A percentile compares a stretch with the other conserved stretches of the same genome.
These are phyloP conservation scores for Metschnikowia hibisci DNA, from an alignment of 805 yeast genomes.

Conservation along the genomic window DNA sequence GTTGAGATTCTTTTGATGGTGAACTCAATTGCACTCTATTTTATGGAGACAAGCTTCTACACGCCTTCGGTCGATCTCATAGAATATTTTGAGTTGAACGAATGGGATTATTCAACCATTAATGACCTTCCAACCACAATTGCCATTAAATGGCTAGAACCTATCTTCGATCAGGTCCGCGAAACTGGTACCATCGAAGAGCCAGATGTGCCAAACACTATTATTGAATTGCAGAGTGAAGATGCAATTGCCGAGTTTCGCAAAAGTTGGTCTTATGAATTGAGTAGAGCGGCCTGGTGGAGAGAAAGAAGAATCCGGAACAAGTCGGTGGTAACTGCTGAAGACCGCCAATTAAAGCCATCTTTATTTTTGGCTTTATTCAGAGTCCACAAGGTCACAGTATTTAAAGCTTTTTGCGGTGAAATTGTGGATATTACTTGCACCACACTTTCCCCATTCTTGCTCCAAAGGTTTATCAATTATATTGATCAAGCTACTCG, in stretches of 20 bases:
- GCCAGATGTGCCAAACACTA: slow-evolving; percentile 16
- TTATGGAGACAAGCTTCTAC: slow-evolving; percentile 20
- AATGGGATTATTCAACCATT: slow-evolving; percentile 23
- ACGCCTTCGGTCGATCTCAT: slow-evolving; percentile 20
- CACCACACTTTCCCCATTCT: slow-evolving; percentile 26
- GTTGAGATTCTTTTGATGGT: slow-evolving; percentile 13
- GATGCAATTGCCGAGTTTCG: slow-evolving; percentile 16
- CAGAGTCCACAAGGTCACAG: slow-evolving; percentile 11
- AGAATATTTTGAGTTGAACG: slow-evolving; percentile 22
- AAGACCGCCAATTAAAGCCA: slow-evolving; percentile 17
- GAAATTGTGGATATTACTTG: slow-evolving; percentile 23
- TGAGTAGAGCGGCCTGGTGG: slow-evolving; percentile 18
- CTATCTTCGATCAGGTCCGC: slow-evolving; percentile 24
- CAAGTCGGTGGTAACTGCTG: slow-evolving; percentile 8
- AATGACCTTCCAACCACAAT: slow-evolving; percentile 22
- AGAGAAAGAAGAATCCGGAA: slow-evolving; percentile 14
- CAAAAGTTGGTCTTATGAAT: slow-evolving; percentile 18
- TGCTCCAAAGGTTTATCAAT: slow-evolving; percentile 27
- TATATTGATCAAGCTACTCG: slow-evolving; percentile 20
- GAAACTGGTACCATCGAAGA: slow-evolving; percentile 20
- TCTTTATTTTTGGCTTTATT: slow-evolving; percentile 20
- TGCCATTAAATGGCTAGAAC: slow-evolving; percentile 28
- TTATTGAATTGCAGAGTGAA: slow-evolving; percentile 15
- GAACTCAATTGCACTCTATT: slow-evolving; percentile 14
- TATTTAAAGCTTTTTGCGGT: slow-evolving; percentile 12